Evolutionary conservation across 2,329 filamentous ascomycete species (phyloP), one percentile per base, ranked within the genome.

Genomic region (Colletotrichum sublineola): DNA sequence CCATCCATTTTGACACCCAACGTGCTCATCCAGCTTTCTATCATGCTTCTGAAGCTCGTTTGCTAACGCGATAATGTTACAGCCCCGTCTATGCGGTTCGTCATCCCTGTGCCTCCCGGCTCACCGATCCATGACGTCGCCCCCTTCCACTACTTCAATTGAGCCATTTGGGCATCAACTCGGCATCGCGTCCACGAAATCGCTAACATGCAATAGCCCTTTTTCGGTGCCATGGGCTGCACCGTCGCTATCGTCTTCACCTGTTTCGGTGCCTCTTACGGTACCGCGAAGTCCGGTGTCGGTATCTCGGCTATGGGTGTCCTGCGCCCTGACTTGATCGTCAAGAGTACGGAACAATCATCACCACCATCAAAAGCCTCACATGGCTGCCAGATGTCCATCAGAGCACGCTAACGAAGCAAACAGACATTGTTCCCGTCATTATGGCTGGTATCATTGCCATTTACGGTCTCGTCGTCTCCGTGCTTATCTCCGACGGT

Each of bases 381-480:
- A 3, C 38, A 31, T 9, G 40, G 31, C 38, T 24, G 60, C 42
- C 48, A 5, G 3, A 52, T 2, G 1, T 24, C 50, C 64, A 55
- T 48, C 15, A 29, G 24, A 46, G 57, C 64, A 78, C 62, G 78
- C 71, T 60, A 42, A 33, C 29, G 61, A 12, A 77, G 7, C 11
- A 14, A n/a, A 6, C 2, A 98, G 96, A 98, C 90, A 98, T 98
- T 84, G 96, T 98, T 76, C 96, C 96, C 83, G 96, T 98, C 86
- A 97, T 99, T 92, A 99, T 99, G 96, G 96, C 96, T 89, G 96
- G 96, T 98, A 99, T 99, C 86, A 98, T 99, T 86, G 96, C 94
- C 93, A 98, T 99, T 85, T 99, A 96, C 87, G 94, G 94, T 80
- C 90, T 96, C 76, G 94, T 96, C 85, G 93, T 96, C 74, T 95